Percentiles rank a stretch among this genome's conserved stretches.
phyloP scores from a whole-genome alignment of 192 early-diverging fungal species.

The Backusella tarrabulga region DNA sequence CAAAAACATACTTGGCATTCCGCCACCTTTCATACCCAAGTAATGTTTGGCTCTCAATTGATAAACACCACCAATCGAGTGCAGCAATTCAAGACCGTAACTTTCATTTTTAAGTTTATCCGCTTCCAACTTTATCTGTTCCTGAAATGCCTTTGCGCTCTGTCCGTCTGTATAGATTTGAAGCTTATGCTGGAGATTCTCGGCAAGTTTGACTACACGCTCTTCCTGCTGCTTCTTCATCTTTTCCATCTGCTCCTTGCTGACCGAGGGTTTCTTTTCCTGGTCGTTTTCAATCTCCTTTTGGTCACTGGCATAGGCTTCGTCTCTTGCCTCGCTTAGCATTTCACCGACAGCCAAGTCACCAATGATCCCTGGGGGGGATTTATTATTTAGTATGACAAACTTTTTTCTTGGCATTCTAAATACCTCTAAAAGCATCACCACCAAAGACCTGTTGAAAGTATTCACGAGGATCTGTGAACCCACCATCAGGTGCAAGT shows the following conservation, averaged over 20 bases:
- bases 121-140: constrained; percentile 67
- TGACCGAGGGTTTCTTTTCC: constrained; percentile 35
- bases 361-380: constrained; percentile 71
- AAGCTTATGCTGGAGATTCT: constrained; percentile 68
- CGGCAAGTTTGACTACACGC: constrained; percentile 61
- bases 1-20: constrained; percentile 36
- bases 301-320: constrained; percentile 38
- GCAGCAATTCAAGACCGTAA: constrained; percentile 83
- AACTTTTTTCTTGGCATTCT: not conserved
- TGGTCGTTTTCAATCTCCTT: constrained; percentile 41
- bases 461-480: constrained; percentile 76
- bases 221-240: constrained; percentile 51
- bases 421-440: constrained; percentile 59
- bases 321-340: constrained; percentile 30
- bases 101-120: constrained; percentile 77
- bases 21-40: constrained; percentile 47
- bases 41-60: constrained; percentile 73
- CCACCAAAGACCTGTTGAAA: constrained; percentile 90
- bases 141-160: constrained; percentile 61
- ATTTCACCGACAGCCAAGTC: constrained; percentile 78
- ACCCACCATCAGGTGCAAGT: constrained; percentile 43
- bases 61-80: constrained; percentile 83
- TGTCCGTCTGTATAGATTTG: constrained; percentile 64
- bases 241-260: constrained; percentile 54
- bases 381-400: not conserved